A percentile compares a stretch with the other conserved stretches of the same genome.
These are phyloP conservation scores for Acidiella bohemica DNA, from an alignment of 495 filamentous ascomycete genomes.

Conservation along the genomic window DNA sequence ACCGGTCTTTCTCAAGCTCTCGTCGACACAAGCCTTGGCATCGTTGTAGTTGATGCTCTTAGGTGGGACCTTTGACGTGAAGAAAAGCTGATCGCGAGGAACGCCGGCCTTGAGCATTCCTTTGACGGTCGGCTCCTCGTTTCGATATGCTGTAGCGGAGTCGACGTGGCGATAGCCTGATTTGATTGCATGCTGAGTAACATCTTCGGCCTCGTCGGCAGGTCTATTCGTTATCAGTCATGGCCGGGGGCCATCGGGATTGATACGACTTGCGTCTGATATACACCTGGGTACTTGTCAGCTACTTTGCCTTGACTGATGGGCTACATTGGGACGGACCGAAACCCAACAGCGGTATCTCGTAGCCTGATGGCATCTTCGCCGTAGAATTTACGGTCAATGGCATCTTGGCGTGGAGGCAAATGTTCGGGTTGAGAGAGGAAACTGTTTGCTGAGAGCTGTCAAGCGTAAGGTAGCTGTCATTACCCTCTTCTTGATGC, in stretches of 20 bases:
- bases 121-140: constrained; percentile 50
- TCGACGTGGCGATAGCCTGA: constrained; percentile 69
- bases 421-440: constrained; percentile 3
- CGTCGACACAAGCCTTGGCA: constrained; percentile 38
- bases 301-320: not conserved
- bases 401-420: constrained; percentile 35
- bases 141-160: constrained; percentile 55
- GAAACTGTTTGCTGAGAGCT: not conserved
- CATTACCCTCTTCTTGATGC: not conserved
- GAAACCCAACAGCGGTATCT: constrained; percentile 63
- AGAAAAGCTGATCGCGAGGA: constrained; percentile 51
- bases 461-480: not conserved
- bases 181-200: constrained; percentile 50
- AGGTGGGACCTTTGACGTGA: constrained; percentile 56
- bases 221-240: too few relatives aligned
- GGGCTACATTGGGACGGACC: constrained; percentile 36
- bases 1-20: constrained; percentile 37
- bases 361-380: constrained; percentile 60
- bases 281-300: constrained; percentile 39
- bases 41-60: constrained; percentile 35
- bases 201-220: constrained; percentile 38
- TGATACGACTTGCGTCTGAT: too few relatives aligned
- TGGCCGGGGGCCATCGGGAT: too few relatives aligned
- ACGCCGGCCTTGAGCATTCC: constrained; percentile 46
- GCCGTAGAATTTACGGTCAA: constrained; percentile 50